Evolutionary conservation across 306 rosid species (phyloP).

Genomic region (Ammopiptanthus mongolicus): DNA sequence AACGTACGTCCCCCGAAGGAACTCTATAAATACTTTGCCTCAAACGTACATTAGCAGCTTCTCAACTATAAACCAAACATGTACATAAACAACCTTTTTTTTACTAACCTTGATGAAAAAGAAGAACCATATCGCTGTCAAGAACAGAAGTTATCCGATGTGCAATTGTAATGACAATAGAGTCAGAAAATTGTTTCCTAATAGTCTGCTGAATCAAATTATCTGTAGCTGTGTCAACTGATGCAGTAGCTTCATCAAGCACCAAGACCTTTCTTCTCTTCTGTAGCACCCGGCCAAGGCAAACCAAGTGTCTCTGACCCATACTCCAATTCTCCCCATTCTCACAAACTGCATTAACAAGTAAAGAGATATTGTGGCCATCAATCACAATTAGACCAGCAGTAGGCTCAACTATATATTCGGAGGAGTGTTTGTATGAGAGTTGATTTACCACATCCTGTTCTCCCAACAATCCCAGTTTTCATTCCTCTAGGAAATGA

Average conservation of each 20-base stretch:
- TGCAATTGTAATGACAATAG: constrained; percentile 46
- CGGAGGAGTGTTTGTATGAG: constrained; percentile 53
- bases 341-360: constrained; percentile 41
- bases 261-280: constrained; percentile 48
- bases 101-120: constrained; percentile 43
- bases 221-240: constrained; percentile 55
- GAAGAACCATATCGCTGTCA: constrained; percentile 48
- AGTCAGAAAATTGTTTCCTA: constrained; percentile 36
- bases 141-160: constrained; percentile 58
- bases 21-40: too few species aligned
- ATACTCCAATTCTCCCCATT: constrained; percentile 67
- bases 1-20: too few species aligned
- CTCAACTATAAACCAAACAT: too few species aligned
- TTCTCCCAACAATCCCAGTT: constrained; percentile 60
- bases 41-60: too few species aligned
- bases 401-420: constrained; percentile 42
- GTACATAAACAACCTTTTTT: too few species aligned
- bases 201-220: constrained; percentile 52
- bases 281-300: constrained; percentile 54
- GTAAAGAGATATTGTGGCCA: constrained; percentile 31
- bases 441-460: constrained; percentile 61
- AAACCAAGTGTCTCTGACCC: constrained; percentile 68
- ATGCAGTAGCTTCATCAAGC: constrained; percentile 62
- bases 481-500: constrained; percentile 46
- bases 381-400: constrained; percentile 43